Evolutionary conservation across 2,329 filamentous ascomycete species (phyloP), one percentile per base, ranked within the genome.

Genomic region (Stagonosporopsis vannaccii): DNA sequence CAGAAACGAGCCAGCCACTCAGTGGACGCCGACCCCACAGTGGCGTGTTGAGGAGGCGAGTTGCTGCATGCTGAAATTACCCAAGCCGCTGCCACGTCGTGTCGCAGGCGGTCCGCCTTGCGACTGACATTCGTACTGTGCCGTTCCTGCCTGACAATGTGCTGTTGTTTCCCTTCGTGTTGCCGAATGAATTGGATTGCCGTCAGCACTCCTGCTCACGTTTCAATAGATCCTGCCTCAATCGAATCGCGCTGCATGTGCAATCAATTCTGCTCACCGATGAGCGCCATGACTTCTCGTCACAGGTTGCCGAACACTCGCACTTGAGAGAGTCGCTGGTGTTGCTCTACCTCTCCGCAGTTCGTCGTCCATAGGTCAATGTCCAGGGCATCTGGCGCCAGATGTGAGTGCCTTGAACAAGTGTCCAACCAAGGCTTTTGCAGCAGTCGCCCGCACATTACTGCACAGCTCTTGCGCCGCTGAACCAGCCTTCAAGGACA

Each of bases 61-160:
- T 17, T 23, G 26, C 40, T 20, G 51, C 40, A 22, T 33, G 11
- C 19, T 36, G 52, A 41, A 6, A 56, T 37, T 37, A 22, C 32
- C 40, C 47, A 56, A 51, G 53, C 47, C 42, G 43, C 28, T 47
- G 53, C 42, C 47, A 51, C 48, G 47, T 51, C 47, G 42, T 33
- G 22, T 17, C 17, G 2, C 8, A 26, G 11, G 42, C 30, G 36
- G 36, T 36, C 17, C 41, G 35, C 42, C 41, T 51, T 25, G 20
- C 23, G 43, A 39, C 42, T 48, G 36, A 32, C n/a, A 32, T 26
- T 56, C 53, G 53, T 56, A 51, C 28, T 13, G 36, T 56, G 47
- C 53, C 47, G 53, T 51, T 28, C 41, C 32, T 13, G 42, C 46
- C 41, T 51, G 41, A 42, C 26, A 23, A n/a, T 30, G n/a, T 30